Percentiles rank a stretch among this genome's conserved stretches.
phyloP scores from a whole-genome alignment of 257 asterid species.

The Pogostemon cablin region DNA sequence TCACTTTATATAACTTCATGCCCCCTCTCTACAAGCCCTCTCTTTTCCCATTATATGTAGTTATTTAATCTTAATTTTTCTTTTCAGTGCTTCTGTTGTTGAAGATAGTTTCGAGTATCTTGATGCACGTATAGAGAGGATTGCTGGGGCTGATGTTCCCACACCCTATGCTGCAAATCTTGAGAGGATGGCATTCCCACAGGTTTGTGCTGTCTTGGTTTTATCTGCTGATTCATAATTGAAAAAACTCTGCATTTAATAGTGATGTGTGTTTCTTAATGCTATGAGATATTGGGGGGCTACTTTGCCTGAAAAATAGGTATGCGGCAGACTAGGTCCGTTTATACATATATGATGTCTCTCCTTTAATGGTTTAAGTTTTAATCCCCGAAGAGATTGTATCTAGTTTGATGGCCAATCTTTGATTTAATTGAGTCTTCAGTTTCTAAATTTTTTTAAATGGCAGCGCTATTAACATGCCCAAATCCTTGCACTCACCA shows the following conservation, averaged over 20 bases:
- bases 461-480: too few species aligned
- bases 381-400: neutral
- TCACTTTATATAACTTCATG: slow-evolving; percentile 18
- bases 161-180: slow-evolving; percentile 94
- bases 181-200: slow-evolving; percentile 86
- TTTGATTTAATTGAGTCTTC: slow-evolving; percentile 9
- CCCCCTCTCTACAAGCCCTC: neutral
- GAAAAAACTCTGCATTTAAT: neutral
- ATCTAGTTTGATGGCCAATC: neutral
- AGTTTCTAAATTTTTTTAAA: neutral
- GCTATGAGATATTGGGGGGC: neutral
- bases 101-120: slow-evolving; percentile 81
- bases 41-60: slow-evolving; percentile 1
- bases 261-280: too few species aligned
- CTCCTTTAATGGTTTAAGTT: neutral
- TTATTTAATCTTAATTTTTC: slow-evolving; percentile 21
- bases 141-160: slow-evolving; percentile 88
- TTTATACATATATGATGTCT: neutral
- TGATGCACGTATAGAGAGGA: slow-evolving; percentile 91
- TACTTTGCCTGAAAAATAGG: neutral
- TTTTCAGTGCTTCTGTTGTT: slow-evolving; percentile 67
- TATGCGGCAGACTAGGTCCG: neutral
- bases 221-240: slow-evolving; percentile 15
- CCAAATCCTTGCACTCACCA: too few species aligned
- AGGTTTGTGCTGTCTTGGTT: slow-evolving; percentile 47